Evolutionary conservation across 495 filamentous ascomycete species (phyloP), one percentile per base, ranked within the genome.

Genomic region (Echria macrotheca): DNA sequence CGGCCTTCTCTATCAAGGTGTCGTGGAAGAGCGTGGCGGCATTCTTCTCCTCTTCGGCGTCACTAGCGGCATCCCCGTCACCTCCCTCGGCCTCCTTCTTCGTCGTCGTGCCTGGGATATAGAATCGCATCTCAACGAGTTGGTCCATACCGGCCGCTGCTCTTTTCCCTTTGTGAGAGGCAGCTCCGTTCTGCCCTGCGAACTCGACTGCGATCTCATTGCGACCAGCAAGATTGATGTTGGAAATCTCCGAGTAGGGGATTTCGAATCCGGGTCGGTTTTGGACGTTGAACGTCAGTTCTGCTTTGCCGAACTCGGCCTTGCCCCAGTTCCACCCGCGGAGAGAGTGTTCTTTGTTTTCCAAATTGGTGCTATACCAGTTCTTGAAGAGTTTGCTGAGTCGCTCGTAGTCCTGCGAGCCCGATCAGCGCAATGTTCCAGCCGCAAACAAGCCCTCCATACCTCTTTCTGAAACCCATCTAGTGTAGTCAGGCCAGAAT

Each of bases 321-420:
- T 97, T 99, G 51, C 94, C 94, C 94, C 94, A 99, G 64, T 97
- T 99, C 94, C 94, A 99, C 29, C 94, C 94, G 53, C 93, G 86
- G 36, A 99, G 75, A 4, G 91, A 87, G 65, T 97, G 93, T 65
- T 97, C 94, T 65, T 86, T 85, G 59, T 81, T 84, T 56, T 96
- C 91, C 42, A 99, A 73, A 62, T 85, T 94, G 60, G 91, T 80
- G 62, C 87, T 90, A 69, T 97, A 99, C 85, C 90, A 97, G 55
- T 86, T 81, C 68, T 95, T 96, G 75, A 99, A 93, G 51, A 88
- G 78, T 60, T 95, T 95, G 68, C 73, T 78, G 31, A 96, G 64
- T 39, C 94, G 85, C 41, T 97, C 94, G 50, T 86, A 85, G 63
- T 96, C 91, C 87, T 96, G 59, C 37, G 50, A 53, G 42, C 39